Evolutionary conservation across 371 early-diverging fungal species (phyloP).

Genomic region (Funneliformis caledonium): DNA sequence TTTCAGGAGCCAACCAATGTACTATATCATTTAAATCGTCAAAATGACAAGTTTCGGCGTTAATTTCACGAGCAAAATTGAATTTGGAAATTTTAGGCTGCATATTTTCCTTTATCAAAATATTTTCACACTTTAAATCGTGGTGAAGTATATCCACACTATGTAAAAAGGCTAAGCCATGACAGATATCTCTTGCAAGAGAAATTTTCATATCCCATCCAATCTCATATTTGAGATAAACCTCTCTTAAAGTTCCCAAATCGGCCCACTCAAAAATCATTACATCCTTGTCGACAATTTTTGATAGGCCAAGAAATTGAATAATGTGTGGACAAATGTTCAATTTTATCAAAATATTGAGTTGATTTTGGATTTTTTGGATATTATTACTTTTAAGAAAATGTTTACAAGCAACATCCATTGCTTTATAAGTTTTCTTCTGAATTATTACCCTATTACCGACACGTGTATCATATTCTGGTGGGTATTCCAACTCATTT

Average conservation of each 20-base stretch:
- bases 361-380: background rate
- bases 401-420: constrained; percentile 16
- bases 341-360: constrained; percentile 15
- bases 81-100: constrained; percentile 37
- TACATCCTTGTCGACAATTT: background rate
- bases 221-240: background rate
- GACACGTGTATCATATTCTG: too few relatives aligned
- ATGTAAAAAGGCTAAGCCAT: constrained; percentile 28
- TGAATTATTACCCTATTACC: too few relatives aligned
- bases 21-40: background rate
- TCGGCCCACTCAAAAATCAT: constrained; percentile 40
- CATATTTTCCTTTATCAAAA: background rate
- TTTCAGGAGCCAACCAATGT: constrained; percentile 39
- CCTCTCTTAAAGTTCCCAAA: background rate
- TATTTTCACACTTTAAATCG: constrained; percentile 30
- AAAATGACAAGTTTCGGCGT: background rate
- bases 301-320: constrained; percentile 32
- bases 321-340: constrained; percentile 16
- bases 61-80: background rate
- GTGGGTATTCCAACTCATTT: too few relatives aligned
- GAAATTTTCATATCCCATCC: background rate
- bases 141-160: constrained; percentile 22
- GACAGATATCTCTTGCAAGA: constrained; percentile 25
- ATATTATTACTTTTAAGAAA: background rate
- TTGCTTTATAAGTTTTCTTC: background rate